These are phyloP conservation scores for Penicillium daleae DNA, from an alignment of 495 filamentous ascomycete species.

Conservation along the genomic window DNA sequence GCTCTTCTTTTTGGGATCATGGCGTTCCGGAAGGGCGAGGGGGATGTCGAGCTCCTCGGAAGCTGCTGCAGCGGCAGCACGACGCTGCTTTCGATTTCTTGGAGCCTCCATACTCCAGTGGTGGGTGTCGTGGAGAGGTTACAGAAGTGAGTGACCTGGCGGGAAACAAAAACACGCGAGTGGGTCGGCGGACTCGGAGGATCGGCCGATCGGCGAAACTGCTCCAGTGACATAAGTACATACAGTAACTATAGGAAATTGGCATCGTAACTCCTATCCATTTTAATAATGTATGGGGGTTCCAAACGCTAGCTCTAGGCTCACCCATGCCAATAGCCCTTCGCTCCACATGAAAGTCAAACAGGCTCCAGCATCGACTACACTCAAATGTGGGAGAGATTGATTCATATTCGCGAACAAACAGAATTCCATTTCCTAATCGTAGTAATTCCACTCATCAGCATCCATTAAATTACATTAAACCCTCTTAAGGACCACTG, in stretches of 20 bases:
- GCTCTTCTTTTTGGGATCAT: constrained; percentile 31
- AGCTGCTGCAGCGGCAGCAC: constrained; percentile 37
- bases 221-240: neutral
- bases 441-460: neutral
- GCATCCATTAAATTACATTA: neutral
- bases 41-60: constrained; percentile 34
- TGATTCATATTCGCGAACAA: neutral
- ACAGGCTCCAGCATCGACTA: neutral
- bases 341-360: neutral
- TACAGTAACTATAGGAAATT: neutral
- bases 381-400: neutral
- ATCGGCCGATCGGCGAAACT: constrained; percentile 15
- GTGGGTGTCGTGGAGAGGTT: neutral
- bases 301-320: neutral
- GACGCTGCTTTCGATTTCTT: constrained; percentile 55
- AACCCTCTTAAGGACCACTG: neutral
- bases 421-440: neutral
- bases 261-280: neutral
- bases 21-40: constrained; percentile 40
- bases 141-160: constrained; percentile 17
- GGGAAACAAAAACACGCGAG: constrained; percentile 18
- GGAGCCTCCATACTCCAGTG: constrained; percentile 35
- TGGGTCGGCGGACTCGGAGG: constrained; percentile 4
- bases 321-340: neutral
- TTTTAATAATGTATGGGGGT: neutral